These are phyloP conservation scores for Pelargonium fulgidum DNA, from an alignment of 441 rosid species.

Conservation along the genomic window DNA sequence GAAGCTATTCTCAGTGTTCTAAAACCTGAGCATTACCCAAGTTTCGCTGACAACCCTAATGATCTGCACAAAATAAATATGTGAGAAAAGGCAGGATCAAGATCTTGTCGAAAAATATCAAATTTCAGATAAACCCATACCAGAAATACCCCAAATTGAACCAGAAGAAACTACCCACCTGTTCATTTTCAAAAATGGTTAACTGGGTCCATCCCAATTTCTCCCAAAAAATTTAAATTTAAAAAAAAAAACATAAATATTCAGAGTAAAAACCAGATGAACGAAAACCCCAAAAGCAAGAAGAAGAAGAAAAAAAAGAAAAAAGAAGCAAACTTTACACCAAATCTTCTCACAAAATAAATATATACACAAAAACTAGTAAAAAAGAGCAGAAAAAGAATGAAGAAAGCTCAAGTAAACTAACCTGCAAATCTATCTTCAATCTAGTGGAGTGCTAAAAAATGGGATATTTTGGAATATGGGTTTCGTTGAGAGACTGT, in stretches of 20 bases:
- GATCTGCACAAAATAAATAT: constrained; percentile 1
- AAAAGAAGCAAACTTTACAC: neutral
- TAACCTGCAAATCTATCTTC: neutral
- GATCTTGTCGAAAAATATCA: neutral
- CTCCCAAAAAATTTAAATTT: neutral
- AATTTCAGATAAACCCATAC: neutral
- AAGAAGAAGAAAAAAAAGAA: neutral
- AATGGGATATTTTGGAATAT: neutral
- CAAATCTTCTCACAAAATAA: neutral
- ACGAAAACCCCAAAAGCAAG: constrained; percentile 15
- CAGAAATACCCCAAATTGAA: neutral
- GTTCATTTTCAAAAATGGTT: neutral
- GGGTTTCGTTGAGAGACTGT: neutral
- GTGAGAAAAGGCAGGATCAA: constrained; percentile 1
- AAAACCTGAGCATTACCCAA: constrained; percentile 10
- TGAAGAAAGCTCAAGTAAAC: constrained; percentile 12
- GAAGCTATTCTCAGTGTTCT: constrained; percentile 14
- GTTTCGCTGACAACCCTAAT: neutral
- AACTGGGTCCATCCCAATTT: neutral
- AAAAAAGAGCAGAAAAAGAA: constrained; percentile 9
- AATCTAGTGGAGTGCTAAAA: neutral
- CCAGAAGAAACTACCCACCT: neutral
- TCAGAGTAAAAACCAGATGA: neutral
- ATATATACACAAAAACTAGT: neutral
- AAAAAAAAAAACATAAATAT: neutral